phyloP scores from a whole-genome alignment of 371 early-diverging fungal genomes.

The Cladochytrium tenue region DNA sequence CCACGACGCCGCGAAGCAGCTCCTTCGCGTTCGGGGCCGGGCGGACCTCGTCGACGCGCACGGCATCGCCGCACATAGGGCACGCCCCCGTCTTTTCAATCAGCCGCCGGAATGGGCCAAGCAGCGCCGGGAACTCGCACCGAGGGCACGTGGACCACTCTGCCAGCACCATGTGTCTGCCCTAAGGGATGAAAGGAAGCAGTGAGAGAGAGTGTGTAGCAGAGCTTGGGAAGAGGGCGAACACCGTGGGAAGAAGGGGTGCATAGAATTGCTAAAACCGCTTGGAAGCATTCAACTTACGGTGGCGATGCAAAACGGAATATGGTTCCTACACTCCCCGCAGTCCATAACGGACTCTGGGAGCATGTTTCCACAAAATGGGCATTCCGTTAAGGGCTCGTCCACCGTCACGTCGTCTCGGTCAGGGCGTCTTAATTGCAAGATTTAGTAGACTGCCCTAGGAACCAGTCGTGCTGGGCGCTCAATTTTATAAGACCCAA shows the following conservation, averaged over 20 bases:
- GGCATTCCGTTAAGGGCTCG: constrained; percentile 46
- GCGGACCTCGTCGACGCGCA: constrained; percentile 9
- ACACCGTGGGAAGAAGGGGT: too few relatives aligned
- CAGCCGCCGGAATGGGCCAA: constrained; percentile 29
- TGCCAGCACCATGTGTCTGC: constrained; percentile 47
- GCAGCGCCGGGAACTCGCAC: constrained; percentile 50
- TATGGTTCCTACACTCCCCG: constrained; percentile 49
- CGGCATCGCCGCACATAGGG: constrained; percentile 42
- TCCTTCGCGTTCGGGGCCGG: constrained; percentile 19
- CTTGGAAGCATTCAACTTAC: too few relatives aligned
- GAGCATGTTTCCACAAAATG: constrained; percentile 40
- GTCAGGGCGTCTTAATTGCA: constrained; percentile 54
- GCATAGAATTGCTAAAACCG: too few relatives aligned
- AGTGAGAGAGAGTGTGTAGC: background rate
- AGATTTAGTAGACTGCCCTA: too few relatives aligned
- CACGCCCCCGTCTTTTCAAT: constrained; percentile 36
- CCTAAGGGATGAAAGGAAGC: constrained; percentile 29
- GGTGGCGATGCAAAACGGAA: constrained; percentile 59
- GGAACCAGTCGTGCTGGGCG: background rate
- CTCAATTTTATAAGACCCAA: background rate
- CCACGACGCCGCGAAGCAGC: constrained; percentile 23
- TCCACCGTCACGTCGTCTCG: constrained; percentile 34
- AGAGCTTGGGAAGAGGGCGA: too few relatives aligned
- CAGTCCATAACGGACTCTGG: constrained; percentile 50
- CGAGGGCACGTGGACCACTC: constrained; percentile 51